Evolutionary conservation across 495 filamentous ascomycete genomes (phyloP), one percentile per base, ranked within the genome.

Genomic region (Penicillium maclennaniae): DNA sequence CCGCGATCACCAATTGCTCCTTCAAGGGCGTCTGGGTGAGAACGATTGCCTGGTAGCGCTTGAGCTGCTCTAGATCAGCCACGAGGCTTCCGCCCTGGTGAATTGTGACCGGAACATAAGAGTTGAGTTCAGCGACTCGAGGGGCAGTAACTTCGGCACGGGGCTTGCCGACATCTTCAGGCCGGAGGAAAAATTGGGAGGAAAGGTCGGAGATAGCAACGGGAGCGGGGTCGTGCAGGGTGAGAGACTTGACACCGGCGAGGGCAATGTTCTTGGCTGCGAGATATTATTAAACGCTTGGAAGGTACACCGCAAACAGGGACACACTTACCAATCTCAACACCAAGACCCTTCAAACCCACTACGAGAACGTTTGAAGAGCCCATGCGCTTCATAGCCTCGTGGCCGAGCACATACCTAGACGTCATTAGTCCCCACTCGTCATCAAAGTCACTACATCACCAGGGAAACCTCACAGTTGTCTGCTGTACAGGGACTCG

Each of bases 371-470:
- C 83, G 68, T 97, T 91, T 19, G 95, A 97, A 45, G 91, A 87
- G 67, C 91, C 81, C 95, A 99, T 99, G 50, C 92, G 88, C 76
- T 95, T 97, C 95, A 99, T 99, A 47, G 95, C 95, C 77, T 99
- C 95, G 72, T 97, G 95, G 27, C 95, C 95, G 52, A 99, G 83
- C 46, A 98, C 93, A 70, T 98, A 95, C 43, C 79, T 82, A 51
- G 17, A 44, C 48, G 17, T 21, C 10, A 45, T 61, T 39, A 61
- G 48, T 28, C 47, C 44, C 9, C 36, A 54, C 43, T 40, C 38
- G 7, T 17, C 15, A 43, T 36, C 4, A 49, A 26, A 20, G 23
- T n/a, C n/a, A 40, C 38, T 17, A 40, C 7, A 42, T 26, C 7
- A 19, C 17, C 14, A 34, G 7, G 46, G 59, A 14, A 21, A 72